phyloP scores from a whole-genome alignment of 768 basidiomycete genomes.

The Boletus reticuloceps region DNA sequence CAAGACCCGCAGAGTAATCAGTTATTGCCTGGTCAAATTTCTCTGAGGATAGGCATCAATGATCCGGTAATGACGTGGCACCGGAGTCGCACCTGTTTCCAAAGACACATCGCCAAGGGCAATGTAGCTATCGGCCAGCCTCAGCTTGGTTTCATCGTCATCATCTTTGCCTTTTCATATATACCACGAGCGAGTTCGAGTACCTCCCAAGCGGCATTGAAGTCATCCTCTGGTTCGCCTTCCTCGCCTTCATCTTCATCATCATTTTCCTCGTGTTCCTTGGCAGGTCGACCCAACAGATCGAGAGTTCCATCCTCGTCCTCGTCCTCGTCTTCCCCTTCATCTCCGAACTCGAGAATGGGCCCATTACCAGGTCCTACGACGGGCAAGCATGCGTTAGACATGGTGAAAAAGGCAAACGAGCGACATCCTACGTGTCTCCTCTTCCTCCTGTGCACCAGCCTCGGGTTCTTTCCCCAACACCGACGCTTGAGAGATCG shows the following conservation, averaged over 20 bases:
- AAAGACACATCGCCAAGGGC: slow-evolving; percentile 93
- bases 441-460: slow-evolving; percentile 39
- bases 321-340: slow-evolving; percentile 59
- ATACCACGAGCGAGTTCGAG: slow-evolving; percentile 92
- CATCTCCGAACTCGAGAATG: slow-evolving; percentile 81
- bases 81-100: slow-evolving; percentile 75
- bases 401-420: not conserved
- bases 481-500: slow-evolving; percentile 82
- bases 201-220: slow-evolving; percentile 97
- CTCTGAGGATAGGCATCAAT: slow-evolving; percentile 46
- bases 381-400: slow-evolving; percentile 14
- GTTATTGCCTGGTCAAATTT: slow-evolving; percentile 94
- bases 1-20: slow-evolving; percentile 79
- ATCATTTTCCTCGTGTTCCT: slow-evolving; percentile 49
- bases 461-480: slow-evolving; percentile 79
- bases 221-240: slow-evolving; percentile 91
- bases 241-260: slow-evolving; percentile 54
- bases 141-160: slow-evolving; percentile 65
- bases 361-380: slow-evolving; percentile 47
- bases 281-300: slow-evolving; percentile 57
- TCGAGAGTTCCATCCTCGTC: slow-evolving; percentile 60
- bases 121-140: slow-evolving; percentile 89
- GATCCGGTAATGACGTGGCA: not conserved
- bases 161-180: slow-evolving; percentile 64
- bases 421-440: slow-evolving; percentile 30